phyloP scores from a whole-genome alignment of 2,329 filamentous ascomycete species.

The Mycosphaerelloides madeirae region DNA sequence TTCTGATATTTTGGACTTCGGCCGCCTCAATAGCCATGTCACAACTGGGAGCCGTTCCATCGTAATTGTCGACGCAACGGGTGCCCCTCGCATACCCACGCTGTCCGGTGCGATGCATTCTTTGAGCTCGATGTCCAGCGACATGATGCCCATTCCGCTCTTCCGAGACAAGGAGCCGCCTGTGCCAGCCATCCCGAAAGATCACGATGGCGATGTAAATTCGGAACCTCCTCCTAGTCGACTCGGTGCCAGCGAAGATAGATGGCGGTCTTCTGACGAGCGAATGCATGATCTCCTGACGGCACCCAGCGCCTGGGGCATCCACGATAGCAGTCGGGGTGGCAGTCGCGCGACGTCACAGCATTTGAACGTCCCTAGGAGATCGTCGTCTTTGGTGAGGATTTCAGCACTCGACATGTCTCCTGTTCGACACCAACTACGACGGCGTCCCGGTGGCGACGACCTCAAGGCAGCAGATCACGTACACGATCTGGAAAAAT shows the following conservation, averaged over 20 bases:
- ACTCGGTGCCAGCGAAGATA: not conserved
- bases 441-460: conserved; percentile 43
- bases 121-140: conserved; percentile 23
- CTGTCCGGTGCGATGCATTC: conserved; percentile 24
- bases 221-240: not conserved
- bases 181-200: conserved; percentile 7
- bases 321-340: conserved; percentile 4
- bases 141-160: conserved; percentile 24
- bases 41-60: conserved; percentile 86
- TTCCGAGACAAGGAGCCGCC: conserved; percentile 17
- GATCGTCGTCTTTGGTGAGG: conserved; percentile 30
- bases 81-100: conserved; percentile 41
- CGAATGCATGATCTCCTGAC: conserved; percentile 26
- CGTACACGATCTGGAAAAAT: conserved; percentile 28
- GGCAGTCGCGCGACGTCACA: not conserved
- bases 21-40: conserved; percentile 39
- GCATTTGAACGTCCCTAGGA: conserved; percentile 6
- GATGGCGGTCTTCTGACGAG: conserved; percentile 12
- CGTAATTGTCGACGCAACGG: conserved; percentile 72
- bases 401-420: conserved; percentile 25
- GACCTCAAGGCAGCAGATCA: conserved; percentile 45
- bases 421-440: conserved; percentile 35
- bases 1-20: conserved; percentile 18
- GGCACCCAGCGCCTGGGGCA: conserved; percentile 21
- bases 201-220: conserved; percentile 1